Evolutionary conservation across 2,329 filamentous ascomycete species (phyloP), one percentile per base, ranked within the genome.

Genomic region (Didymella arachidicola): DNA sequence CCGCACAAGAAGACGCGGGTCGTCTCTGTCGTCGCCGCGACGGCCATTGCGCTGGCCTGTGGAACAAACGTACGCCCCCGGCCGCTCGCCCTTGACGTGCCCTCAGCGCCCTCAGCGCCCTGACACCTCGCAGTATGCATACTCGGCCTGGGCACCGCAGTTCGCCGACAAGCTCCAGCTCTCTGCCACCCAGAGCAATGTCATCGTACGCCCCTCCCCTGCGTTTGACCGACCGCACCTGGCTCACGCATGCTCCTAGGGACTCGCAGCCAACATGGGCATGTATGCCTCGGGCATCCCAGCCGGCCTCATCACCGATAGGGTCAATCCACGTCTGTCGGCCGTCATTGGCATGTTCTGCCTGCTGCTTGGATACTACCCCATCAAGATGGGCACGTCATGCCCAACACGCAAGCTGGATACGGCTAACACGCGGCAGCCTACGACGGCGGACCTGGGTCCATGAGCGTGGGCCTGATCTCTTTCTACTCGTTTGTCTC

Each of bases 61-160:
- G 95, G 95, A 61, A 96, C 93, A 63, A 97, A 97, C 78, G 93
- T 96, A 79, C 71, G 87, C 79, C 42, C 42, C 32, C 18, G 38
- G 8, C 48, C 29, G 22, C 22, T 22, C 22, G 22, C 22, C 22
- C 22, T 22, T 22, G 22, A 22, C 22, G 22, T 22, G 22, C 22
- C 22, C 22, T 22, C 22, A 22, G n/a, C 25, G 22, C 22, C 22
- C 22, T 22, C 22, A 22, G n/a, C 25, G 49, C 58, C 52, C 72
- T 81, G 58, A 77, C 60, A 49, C 34, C 12, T 50, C 38, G 48
- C 73, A 97, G 92, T 98, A 99, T 86, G 94, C 93, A 73, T 99
- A 97, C 79, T 97, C 93, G 54, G 94, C 94, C 78, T 99, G 95
- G 93, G 93, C 92, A 14, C 95, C 95, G 19, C 93, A 97, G 79